Evolutionary conservation across 2,329 filamentous ascomycete genomes (phyloP).

Genomic region (Myotisia sp.): DNA sequence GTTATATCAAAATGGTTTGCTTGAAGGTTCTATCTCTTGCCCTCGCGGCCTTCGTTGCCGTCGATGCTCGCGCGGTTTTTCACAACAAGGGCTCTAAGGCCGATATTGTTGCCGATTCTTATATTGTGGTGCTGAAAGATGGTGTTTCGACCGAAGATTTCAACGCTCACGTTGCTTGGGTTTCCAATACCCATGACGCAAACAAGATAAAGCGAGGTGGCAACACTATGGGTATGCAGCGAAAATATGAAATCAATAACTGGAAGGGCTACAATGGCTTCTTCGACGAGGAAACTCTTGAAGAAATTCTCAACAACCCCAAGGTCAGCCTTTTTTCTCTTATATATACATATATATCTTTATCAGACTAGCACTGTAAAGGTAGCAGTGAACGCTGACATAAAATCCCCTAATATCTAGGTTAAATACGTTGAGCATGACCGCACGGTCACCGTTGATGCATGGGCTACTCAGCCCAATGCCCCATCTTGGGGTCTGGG

Average conservation of each 20-base stretch:
- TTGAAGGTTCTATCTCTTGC: conserved; percentile 10
- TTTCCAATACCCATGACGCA: conserved; percentile 6
- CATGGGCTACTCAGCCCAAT: conserved; percentile 12
- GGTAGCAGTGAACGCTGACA: not conserved
- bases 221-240: conserved; percentile 6
- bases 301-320: conserved; percentile 7
- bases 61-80: conserved; percentile 8
- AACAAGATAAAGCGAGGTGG: conserved; percentile 3
- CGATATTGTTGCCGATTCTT: conserved; percentile 10
- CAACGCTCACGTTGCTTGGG: conserved; percentile 9
- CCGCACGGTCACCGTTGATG: conserved; percentile 6
- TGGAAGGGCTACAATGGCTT: conserved; percentile 10
- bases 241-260: conserved; percentile 7
- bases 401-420: conserved; percentile 2
- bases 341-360: too few species aligned
- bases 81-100: conserved; percentile 4
- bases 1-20: conserved; percentile 10
- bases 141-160: conserved; percentile 8
- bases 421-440: conserved; percentile 12
- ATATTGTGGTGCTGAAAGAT: conserved; percentile 13
- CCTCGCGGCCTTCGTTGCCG: conserved; percentile 7
- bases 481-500: conserved; percentile 24
- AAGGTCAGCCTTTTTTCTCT: conserved; percentile 8
- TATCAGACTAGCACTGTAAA: not conserved
- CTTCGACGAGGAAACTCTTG: conserved; percentile 10